These are phyloP conservation scores for Lentinula detonsa DNA, from an alignment of 768 basidiomycete species.

Conservation along the genomic window DNA sequence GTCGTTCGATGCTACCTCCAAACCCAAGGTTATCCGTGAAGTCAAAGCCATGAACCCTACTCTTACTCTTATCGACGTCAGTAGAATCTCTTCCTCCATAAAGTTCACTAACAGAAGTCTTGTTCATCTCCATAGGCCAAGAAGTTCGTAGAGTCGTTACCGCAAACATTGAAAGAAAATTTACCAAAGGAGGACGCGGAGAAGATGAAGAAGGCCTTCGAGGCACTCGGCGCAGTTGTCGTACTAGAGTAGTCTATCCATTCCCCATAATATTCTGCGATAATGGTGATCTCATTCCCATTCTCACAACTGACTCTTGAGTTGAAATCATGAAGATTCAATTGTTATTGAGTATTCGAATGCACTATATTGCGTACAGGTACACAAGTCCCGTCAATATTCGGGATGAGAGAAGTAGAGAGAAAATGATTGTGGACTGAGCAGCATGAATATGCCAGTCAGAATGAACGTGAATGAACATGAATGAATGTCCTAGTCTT, in stretches of 20 bases:
- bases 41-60: constrained; percentile 95
- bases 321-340: neutral
- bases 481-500: constrained; percentile 48
- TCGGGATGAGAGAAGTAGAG: neutral
- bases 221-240: constrained; percentile 83
- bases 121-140: constrained; percentile 64
- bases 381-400: constrained; percentile 6
- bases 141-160: constrained; percentile 96
- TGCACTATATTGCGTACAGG: constrained; percentile 6
- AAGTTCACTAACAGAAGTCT: neutral
- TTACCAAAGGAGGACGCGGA: constrained; percentile 96
- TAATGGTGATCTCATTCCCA: neutral
- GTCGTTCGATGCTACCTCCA: constrained; percentile 85
- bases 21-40: constrained; percentile 97
- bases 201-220: constrained; percentile 89
- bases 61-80: constrained; percentile 93
- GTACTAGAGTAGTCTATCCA: constrained; percentile 60
- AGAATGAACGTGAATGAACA: neutral
- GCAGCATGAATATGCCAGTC: neutral
- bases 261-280: constrained; percentile 4
- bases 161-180: constrained; percentile 91
- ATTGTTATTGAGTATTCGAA: constrained; percentile 11
- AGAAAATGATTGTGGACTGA: constrained; percentile 1
- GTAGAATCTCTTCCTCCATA: constrained; percentile 23
- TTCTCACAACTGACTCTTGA: neutral